Evolutionary conservation across 345 rosid genomes (phyloP).

Genomic region (Eutrema japonicum): DNA sequence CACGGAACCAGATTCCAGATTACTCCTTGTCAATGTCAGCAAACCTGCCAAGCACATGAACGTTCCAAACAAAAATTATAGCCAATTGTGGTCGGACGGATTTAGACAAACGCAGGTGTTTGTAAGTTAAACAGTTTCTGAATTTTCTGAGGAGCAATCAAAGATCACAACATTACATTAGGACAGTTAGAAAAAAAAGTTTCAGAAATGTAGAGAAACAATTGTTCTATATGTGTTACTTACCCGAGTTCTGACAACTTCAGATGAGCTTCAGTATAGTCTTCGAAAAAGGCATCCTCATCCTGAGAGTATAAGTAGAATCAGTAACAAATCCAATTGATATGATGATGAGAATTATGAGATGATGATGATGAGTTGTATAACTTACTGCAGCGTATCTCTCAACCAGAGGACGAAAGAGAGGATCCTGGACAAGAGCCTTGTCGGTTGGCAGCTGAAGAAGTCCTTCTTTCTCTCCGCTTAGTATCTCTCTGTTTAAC

Average conservation of each 20-base stretch:
- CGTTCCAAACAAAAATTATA: not conserved
- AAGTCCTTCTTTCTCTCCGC: constrained; percentile 83
- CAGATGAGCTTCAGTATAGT: constrained; percentile 72
- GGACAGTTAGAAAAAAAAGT: not conserved
- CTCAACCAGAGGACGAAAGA: constrained; percentile 70
- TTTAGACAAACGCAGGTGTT: constrained; percentile 4
- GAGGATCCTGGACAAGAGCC: constrained; percentile 77
- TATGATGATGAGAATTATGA: not conserved
- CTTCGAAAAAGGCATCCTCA: constrained; percentile 80
- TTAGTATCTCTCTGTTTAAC: constrained; percentile 65
- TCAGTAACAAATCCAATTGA: not conserved
- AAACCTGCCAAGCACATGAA: constrained; percentile 29
- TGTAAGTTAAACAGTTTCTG: not conserved
- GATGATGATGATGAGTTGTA: not conserved
- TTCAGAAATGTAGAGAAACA: not conserved
- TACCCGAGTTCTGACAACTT: constrained; percentile 90
- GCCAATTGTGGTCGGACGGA: not conserved
- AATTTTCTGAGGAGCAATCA: not conserved
- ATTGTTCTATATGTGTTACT: constrained; percentile 3
- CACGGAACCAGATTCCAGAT: constrained; percentile 4
- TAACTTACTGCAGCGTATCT: constrained; percentile 74
- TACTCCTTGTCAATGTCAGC: constrained; percentile 34
- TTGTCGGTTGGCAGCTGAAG: constrained; percentile 77
- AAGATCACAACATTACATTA: not conserved
- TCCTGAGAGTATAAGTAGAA: constrained; percentile 48